Evolutionary conservation across 1,284 basidiomycete species (phyloP), one percentile per base, ranked within the genome.

Genomic region (Athelia sp.): DNA sequence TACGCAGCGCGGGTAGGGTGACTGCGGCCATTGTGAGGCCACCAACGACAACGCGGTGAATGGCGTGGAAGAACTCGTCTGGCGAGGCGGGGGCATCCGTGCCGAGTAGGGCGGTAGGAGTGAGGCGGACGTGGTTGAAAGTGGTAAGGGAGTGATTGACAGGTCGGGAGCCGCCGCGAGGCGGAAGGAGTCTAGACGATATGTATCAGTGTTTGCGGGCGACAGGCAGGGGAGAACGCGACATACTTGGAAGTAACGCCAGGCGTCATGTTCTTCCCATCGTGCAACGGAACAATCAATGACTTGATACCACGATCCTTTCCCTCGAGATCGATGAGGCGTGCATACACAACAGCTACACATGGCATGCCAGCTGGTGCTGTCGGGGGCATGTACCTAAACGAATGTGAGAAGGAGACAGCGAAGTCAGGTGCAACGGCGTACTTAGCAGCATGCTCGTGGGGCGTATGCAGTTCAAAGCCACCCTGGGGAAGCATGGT

Each of bases 331-430:
- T 69, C 55, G n/a, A n/a, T n/a, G n/a, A 67, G 54, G 3, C 62
- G 59, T 2, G 70, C 70, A 52, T 66, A 63, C 21, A 72, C 69
- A 14, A 71, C 54, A 2, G 59, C 69, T 14, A 71, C 52, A 24
- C 63, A 59, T 2, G 68, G 69, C n/a, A 59, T 52, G 3, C 66
- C 32, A n/a, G 32, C 60, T 3, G 72, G 71, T 11, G 61, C 57
- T 1, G 71, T 75, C 0, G 74, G 71, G 1, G 75, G 74, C 75
- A 78, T 78, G 53, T 62, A 75, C 54, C 74, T 76, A 35, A 10
- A 22, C 15, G 22, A 18, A 50, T 31, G 8, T 18, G 17, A 18
- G 23, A 29, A n/a, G 8, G 11, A 9, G 22, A 38, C 9, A 11
- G 11, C 11, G n/a, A 34, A 34, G 11, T 34, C n/a, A 34, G 14